Base-by-base conservation (phyloP, 495 filamentous ascomycete species). In the Pseudomonodictys pantanalensis region DNA sequence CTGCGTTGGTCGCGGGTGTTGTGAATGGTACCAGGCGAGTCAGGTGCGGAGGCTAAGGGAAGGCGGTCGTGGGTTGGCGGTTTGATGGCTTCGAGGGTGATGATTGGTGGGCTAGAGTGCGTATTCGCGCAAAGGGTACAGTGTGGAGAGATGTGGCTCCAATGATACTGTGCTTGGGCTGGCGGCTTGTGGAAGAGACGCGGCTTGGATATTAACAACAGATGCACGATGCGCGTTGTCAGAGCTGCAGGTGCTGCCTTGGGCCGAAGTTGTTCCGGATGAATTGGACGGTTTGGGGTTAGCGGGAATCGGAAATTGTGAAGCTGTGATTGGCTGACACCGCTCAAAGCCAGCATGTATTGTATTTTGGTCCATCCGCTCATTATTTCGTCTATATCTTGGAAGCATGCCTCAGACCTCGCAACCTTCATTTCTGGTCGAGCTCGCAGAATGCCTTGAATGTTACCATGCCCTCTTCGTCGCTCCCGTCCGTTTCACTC, bases 381-480 rank as follows among this genome's bases (percentile, higher is more conserved):
- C 3, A n/a, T 5, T 41, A 41, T 41, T 41, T 41, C 20, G 38
- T 15, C 15, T 18, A n/a, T 15, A n/a, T n/a, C n/a, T n/a, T n/a
- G n/a, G n/a, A 15, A 41, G 38, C 12, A 8, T 8, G 24, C 9
- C 35, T 29, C 24, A 20, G 5, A 3, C 9, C 32, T 61, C 39
- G 58, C 26, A 63, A 23, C 53, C 58, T 57, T 32, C 51, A 8
- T 1, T 54, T 47, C 32, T 58, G 47, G 1, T 12, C 26, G 20
- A 96, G 73, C 75, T 97, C 91, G 67, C 91, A 96, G 69, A 96
- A 99, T 1, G 95, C 95, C 76, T 92, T 96, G 77, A 92, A 99
- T 0, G 88, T 91, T 23, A 87, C 86, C 64, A 97, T 88, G 17
- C 81, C 78, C 62, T 86, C 83, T 3, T 67, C 80, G 56, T 76